These are phyloP conservation scores for Curvularia sp. DNA, from an alignment of 2,329 filamentous ascomycete species.

Conservation along the genomic window DNA sequence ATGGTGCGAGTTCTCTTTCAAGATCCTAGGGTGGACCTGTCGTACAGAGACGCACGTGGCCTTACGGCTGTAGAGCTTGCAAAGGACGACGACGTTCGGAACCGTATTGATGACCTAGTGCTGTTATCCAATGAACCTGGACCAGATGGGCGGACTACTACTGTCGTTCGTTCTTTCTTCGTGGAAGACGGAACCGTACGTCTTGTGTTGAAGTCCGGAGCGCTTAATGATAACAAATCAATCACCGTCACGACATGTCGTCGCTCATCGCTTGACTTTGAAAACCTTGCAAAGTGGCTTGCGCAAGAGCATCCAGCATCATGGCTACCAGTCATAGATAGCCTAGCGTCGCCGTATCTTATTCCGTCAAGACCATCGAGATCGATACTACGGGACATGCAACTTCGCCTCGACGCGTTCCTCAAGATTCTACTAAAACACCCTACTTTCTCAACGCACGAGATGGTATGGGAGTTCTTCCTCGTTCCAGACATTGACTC, in stretches of 20 bases:
- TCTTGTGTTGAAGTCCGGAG: constrained; percentile 91
- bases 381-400: constrained; percentile 84
- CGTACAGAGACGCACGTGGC: constrained; percentile 82
- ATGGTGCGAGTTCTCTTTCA: constrained; percentile 88
- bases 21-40: constrained; percentile 85
- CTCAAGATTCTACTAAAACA: constrained; percentile 85
- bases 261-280: constrained; percentile 86
- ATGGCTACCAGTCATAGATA: constrained; percentile 83
- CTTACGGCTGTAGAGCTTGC: constrained; percentile 94
- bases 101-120: constrained; percentile 92
- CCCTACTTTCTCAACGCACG: constrained; percentile 92
- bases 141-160: constrained; percentile 82
- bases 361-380: constrained; percentile 91
- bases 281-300: constrained; percentile 84
- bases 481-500: constrained; percentile 92
- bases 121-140: constrained; percentile 73
- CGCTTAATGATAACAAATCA: constrained; percentile 78
- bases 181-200: constrained; percentile 95
- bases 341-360: constrained; percentile 86
- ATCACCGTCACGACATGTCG: constrained; percentile 96
- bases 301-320: constrained; percentile 91
- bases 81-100: constrained; percentile 96
- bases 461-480: constrained; percentile 99
- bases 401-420: constrained; percentile 85
- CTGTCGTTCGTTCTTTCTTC: constrained; percentile 93